These are phyloP conservation scores for Geranium incanum DNA, from an alignment of 441 rosid species.

Conservation along the genomic window DNA sequence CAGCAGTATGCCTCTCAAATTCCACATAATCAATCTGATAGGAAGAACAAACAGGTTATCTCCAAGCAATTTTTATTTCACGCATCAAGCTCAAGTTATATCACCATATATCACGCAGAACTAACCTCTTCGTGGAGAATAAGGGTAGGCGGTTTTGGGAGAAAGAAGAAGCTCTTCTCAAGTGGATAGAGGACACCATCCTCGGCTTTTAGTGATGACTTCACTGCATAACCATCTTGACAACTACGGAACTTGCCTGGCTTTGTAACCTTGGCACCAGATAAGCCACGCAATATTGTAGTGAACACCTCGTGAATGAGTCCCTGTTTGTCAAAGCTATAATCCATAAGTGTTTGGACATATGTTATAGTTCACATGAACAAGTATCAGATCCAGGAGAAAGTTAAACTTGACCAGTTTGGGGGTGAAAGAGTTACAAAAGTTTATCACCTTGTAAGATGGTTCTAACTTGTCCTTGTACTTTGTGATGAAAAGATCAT, in stretches of 20 bases:
- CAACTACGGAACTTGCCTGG: conserved; percentile 95
- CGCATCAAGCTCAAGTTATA: not conserved
- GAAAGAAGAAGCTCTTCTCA: conserved; percentile 92
- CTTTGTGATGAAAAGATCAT: conserved; percentile 69
- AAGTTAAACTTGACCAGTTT: not conserved
- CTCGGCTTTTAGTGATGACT: conserved; percentile 95
- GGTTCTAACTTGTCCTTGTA: conserved; percentile 82
- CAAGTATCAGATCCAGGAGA: not conserved
- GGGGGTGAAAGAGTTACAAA: conserved; percentile 25
- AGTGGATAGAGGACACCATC: conserved; percentile 94
- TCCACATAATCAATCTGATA: conserved; percentile 85
- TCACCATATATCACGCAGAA: conserved; percentile 1
- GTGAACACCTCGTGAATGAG: conserved; percentile 94
- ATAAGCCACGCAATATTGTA: conserved; percentile 68
- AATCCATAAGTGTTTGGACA: not conserved
- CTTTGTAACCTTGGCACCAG: conserved; percentile 92
- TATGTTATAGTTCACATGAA: not conserved
- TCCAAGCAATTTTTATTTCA: not conserved
- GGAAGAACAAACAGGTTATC: conserved; percentile 11
- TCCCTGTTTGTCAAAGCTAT: conserved; percentile 43
- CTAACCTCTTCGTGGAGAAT: conserved; percentile 88
- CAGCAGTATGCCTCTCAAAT: conserved; percentile 97
- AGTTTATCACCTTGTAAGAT: conserved; percentile 56
- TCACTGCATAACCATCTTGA: conserved; percentile 96
- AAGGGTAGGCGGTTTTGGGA: conserved; percentile 96